These are phyloP conservation scores for Sclerotinia subarctica DNA, from an alignment of 2,329 filamentous ascomycete genomes.

Conservation along the genomic window DNA sequence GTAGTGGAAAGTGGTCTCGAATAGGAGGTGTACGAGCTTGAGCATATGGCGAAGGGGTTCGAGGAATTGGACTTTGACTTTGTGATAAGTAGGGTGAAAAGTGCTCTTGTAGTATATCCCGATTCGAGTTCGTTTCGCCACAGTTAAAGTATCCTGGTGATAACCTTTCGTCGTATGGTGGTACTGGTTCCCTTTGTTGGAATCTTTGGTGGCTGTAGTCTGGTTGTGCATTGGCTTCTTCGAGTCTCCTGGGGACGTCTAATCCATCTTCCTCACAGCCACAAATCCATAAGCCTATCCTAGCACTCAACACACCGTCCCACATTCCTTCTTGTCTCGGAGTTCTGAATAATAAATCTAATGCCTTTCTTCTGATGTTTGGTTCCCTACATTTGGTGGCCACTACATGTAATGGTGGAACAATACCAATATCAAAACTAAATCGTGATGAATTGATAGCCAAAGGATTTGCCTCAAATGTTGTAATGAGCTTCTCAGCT, in stretches of 20 bases:
- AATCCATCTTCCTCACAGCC: slow-evolving; percentile 34
- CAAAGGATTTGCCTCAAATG: slow-evolving; percentile 22
- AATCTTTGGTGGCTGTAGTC: not conserved
- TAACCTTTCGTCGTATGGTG: not conserved
- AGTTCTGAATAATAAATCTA: slow-evolving; percentile 56
- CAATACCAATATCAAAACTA: slow-evolving; percentile 60
- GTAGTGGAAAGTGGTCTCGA: not conserved
- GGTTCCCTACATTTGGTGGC: slow-evolving; percentile 63
- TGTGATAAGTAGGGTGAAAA: slow-evolving; percentile 12
- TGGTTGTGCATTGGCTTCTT: not conserved
- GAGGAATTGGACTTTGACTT: not conserved
- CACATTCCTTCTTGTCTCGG: slow-evolving; percentile 66
- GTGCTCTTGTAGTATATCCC: not conserved
- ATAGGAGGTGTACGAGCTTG: not conserved
- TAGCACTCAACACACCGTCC: slow-evolving; percentile 45
- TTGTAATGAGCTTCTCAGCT: slow-evolving; percentile 24
- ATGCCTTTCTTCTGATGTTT: slow-evolving; percentile 55
- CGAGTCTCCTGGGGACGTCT: slow-evolving; percentile 17
- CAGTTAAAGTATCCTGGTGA: not conserved
- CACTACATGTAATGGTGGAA: slow-evolving; percentile 63
- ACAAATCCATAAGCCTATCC: slow-evolving; percentile 33
- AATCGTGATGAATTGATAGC: slow-evolving; percentile 47
- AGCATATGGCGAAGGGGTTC: slow-evolving; percentile 5
- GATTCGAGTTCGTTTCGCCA: not conserved
- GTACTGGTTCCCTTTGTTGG: not conserved